Conservation (phyloP, 768 basidiomycete genomes). For the Kwoniella shandongensis region DNA sequence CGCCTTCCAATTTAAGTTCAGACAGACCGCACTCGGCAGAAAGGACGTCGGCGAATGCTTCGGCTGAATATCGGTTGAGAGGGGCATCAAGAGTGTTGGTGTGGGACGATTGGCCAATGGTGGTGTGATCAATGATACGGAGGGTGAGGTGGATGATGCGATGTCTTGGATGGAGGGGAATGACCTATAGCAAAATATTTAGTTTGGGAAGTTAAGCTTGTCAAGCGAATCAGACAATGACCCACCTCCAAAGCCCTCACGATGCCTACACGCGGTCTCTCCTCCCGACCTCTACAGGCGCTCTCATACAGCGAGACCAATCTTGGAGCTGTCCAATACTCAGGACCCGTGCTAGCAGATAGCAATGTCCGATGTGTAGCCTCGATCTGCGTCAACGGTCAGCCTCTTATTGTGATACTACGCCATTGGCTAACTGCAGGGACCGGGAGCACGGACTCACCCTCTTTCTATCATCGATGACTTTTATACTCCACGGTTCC, state of each 20-base stretch:
- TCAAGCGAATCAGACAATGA: background rate
- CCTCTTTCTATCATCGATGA: constrained; percentile 78
- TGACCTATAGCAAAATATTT: constrained; percentile 9
- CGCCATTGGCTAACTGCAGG: constrained; percentile 64
- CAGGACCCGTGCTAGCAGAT: constrained; percentile 53
- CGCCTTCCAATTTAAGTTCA: constrained; percentile 80
- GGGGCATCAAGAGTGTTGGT: constrained; percentile 61
- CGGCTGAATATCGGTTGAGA: constrained; percentile 67
- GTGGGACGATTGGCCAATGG: constrained; percentile 64
- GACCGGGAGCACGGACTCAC: constrained; percentile 61
- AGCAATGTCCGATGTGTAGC: constrained; percentile 32
- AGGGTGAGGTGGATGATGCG: constrained; percentile 31
- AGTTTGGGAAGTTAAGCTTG: background rate
- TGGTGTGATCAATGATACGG: constrained; percentile 17
- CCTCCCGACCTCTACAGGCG: constrained; percentile 52
- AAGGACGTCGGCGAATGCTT: constrained; percentile 85
- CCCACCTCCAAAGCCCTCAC: constrained; percentile 48
- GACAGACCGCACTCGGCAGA: constrained; percentile 89
- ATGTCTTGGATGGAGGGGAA: constrained; percentile 30
- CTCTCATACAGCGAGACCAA: constrained; percentile 77
- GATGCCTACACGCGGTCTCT: constrained; percentile 46
- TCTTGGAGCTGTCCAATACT: constrained; percentile 83
- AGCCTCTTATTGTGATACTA: constrained; percentile 53
- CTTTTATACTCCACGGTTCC: constrained; percentile 74
- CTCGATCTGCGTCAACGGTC: constrained; percentile 38